phyloP scores from a whole-genome alignment of 495 filamentous ascomycete genomes.

The Annulohypoxylon stygium region DNA sequence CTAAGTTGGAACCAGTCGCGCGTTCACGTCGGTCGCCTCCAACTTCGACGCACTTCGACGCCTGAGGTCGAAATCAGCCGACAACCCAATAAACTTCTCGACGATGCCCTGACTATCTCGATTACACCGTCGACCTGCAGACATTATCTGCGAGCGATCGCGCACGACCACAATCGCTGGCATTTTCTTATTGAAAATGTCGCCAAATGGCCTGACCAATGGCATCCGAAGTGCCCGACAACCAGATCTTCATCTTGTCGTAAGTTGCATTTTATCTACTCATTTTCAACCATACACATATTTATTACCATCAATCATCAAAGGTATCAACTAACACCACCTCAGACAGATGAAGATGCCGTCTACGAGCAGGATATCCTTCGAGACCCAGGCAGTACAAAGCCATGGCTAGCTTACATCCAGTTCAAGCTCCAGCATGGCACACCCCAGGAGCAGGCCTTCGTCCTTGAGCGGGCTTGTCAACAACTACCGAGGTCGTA shows the following conservation, averaged over 20 bases:
- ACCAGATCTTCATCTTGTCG: conserved; percentile 81
- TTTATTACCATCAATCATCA: neutral
- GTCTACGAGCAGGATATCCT: conserved; percentile 97
- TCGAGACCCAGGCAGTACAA: conserved; percentile 85
- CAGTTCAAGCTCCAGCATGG: conserved; percentile 92
- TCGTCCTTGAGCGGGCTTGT: conserved; percentile 94
- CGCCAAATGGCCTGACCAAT: conserved; percentile 50
- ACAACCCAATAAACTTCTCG: conserved; percentile 14
- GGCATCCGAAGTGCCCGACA: conserved; percentile 49
- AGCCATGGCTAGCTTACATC: conserved; percentile 96
- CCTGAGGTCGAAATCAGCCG: conserved; percentile 31
- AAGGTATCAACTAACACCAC: conserved; percentile 16
- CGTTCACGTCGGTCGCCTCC: conserved; percentile 6
- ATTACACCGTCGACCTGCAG: conserved; percentile 45
- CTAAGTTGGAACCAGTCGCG: conserved; percentile 32
- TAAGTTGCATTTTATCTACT: conserved; percentile 59
- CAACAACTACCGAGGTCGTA: conserved; percentile 91
- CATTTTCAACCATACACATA: neutral
- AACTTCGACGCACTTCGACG: conserved; percentile 19
- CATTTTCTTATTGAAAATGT: conserved; percentile 42
- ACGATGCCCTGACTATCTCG: conserved; percentile 46
- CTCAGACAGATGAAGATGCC: conserved; percentile 84
- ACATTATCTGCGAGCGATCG: conserved; percentile 49
- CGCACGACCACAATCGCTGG: conserved; percentile 42
- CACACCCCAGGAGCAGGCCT: conserved; percentile 89